These are phyloP conservation scores for Nakaseomyces glabratus DNA, from an alignment of 1,139 yeast genomes.

Conservation along the genomic window DNA sequence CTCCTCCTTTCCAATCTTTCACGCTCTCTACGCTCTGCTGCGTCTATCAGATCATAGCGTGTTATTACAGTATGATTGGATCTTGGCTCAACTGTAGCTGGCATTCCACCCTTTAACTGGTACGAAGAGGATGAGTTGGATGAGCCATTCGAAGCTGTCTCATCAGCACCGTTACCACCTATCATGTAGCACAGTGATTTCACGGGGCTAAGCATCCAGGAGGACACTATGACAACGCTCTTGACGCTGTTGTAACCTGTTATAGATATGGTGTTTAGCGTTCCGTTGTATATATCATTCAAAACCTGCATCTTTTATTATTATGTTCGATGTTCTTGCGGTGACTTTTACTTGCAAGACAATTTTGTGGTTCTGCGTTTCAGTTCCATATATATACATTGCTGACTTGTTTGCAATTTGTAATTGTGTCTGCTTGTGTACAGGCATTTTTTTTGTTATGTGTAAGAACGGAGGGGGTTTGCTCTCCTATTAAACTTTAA, in stretches of 20 bases:
- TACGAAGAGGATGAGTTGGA: background rate
- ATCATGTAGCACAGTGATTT: conserved; percentile 6
- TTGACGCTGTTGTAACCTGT: conserved; percentile 5
- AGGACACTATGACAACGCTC: conserved; percentile 4
- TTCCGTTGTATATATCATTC: conserved; percentile 5
- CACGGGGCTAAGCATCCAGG: conserved; percentile 4
- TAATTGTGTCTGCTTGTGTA: too few species aligned
- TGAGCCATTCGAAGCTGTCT: background rate
- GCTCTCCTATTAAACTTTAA: too few species aligned
- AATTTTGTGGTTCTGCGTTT: too few species aligned
- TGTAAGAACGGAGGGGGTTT: too few species aligned
- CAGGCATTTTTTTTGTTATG: too few species aligned
- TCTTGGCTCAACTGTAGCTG: background rate
- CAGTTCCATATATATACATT: too few species aligned
- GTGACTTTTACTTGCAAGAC: too few species aligned
- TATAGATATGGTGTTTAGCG: conserved; percentile 3
- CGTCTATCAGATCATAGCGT: conserved; percentile 4
- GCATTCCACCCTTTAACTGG: background rate
- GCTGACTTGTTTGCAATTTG: too few species aligned
- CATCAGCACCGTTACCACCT: background rate
- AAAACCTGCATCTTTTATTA: too few species aligned
- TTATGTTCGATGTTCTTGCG: too few species aligned
- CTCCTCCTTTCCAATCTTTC: conserved; percentile 2
- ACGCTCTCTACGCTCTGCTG: conserved; percentile 6
- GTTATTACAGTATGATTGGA: conserved; percentile 1